Percentiles rank a stretch among this genome's conserved stretches.
Conservation (phyloP, 2,329 filamentous ascomycete genomes). For the Penicillium sp. region DNA sequence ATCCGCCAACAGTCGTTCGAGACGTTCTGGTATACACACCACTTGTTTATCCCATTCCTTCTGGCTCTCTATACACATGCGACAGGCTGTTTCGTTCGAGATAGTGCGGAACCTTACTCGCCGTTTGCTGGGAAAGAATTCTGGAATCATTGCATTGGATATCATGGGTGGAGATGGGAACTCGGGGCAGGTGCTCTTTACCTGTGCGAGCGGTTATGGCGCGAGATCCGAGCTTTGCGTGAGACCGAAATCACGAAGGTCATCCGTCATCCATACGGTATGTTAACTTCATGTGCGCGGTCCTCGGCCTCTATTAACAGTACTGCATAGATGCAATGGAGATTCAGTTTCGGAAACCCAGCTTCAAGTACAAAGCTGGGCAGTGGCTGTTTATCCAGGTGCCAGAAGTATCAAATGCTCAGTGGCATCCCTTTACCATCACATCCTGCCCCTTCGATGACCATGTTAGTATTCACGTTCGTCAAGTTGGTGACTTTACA, state of each 20-base stretch:
- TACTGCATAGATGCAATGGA: slow-evolving; percentile 79
- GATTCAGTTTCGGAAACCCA: slow-evolving; percentile 95
- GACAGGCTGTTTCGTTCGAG: slow-evolving; percentile 93
- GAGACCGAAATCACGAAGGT: slow-evolving; percentile 91
- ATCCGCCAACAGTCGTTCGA: slow-evolving; percentile 98
- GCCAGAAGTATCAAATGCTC: slow-evolving; percentile 81
- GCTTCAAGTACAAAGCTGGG: slow-evolving; percentile 96
- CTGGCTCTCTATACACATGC: slow-evolving; percentile 95
- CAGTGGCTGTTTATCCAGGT: slow-evolving; percentile 98
- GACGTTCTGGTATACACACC: slow-evolving; percentile 99
- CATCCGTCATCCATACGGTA: slow-evolving; percentile 91
- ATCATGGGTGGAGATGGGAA: slow-evolving; percentile 97
- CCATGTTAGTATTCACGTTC: slow-evolving; percentile 91
- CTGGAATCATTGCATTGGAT: slow-evolving; percentile 93
- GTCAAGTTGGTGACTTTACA: slow-evolving; percentile 97
- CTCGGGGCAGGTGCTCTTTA: slow-evolving; percentile 85
- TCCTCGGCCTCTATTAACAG: slow-evolving; percentile 33
- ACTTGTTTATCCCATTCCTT: slow-evolving; percentile 96
- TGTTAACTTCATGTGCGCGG: slow-evolving; percentile 32
- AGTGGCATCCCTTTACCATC: slow-evolving; percentile 99
- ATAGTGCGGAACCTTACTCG: slow-evolving; percentile 72
- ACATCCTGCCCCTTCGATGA: slow-evolving; percentile 96
- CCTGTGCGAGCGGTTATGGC: slow-evolving; percentile 84
- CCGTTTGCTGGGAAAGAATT: slow-evolving; percentile 82
- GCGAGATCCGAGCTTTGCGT: slow-evolving; percentile 83